Evolutionary conservation across 2,329 filamentous ascomycete species (phyloP).

Genomic region (Daldinia sp.): DNA sequence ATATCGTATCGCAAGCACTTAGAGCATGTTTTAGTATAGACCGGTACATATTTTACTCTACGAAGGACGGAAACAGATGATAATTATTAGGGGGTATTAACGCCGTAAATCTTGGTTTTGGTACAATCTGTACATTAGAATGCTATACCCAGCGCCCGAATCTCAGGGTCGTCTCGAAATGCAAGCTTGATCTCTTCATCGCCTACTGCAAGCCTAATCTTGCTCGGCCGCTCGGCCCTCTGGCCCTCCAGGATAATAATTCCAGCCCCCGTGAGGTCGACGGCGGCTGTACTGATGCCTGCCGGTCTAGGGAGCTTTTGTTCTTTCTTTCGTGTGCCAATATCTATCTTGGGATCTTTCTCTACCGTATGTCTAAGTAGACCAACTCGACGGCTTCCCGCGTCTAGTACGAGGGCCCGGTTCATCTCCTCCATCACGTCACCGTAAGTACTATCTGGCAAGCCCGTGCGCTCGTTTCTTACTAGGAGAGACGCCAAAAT

Average conservation of each 20-base stretch:
- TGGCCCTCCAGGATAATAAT: constrained; percentile 86
- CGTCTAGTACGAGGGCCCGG: constrained; percentile 72
- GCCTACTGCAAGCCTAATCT: constrained; percentile 85
- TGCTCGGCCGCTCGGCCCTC: constrained; percentile 85
- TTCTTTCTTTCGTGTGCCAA: constrained; percentile 42
- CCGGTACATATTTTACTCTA: background rate
- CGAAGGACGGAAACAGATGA: constrained; percentile 5
- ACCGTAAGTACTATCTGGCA: constrained; percentile 87
- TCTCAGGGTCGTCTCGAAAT: constrained; percentile 87
- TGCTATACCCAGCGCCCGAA: constrained; percentile 79
- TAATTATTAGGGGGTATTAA: constrained; percentile 23
- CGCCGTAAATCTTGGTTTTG: constrained; percentile 17
- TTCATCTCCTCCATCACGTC: constrained; percentile 91
- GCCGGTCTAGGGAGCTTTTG: constrained; percentile 43
- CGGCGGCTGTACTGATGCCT: constrained; percentile 75
- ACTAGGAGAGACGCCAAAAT: constrained; percentile 86
- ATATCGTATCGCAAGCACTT: background rate
- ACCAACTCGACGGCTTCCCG: constrained; percentile 69
- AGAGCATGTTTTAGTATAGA: background rate
- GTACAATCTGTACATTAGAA: constrained; percentile 46
- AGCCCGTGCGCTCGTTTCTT: constrained; percentile 82
- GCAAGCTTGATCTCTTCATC: constrained; percentile 93
- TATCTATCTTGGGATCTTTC: constrained; percentile 48
- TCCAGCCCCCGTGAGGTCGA: constrained; percentile 87
- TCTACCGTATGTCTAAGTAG: constrained; percentile 59